Base-by-base conservation (phyloP, 306 rosid species). In the Vigna nakashimae region DNA sequence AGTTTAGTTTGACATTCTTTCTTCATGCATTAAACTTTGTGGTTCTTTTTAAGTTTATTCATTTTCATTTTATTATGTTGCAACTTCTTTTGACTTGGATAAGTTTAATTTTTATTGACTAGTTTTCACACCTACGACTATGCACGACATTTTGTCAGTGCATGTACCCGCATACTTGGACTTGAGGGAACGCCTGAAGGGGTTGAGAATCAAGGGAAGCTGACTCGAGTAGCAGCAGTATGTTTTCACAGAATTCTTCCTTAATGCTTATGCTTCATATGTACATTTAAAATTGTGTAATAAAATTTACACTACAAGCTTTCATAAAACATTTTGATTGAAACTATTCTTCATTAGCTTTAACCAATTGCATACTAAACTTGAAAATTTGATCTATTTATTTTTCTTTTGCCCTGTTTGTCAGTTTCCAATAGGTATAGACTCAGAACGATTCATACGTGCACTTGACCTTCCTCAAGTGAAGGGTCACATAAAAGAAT, bases 121-220 rank as follows among this genome's bases (percentile, higher is more conserved):
- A 93, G 98, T 71, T 93, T 93, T 84, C 98, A 93, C 84, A 93
- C 98, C 45, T 93, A 93, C 62, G 97, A 91, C 81, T 93, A 93
- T 74, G 98, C 97, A 62, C 87, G 98, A 6, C 98, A 93, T 85
- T 93, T 93, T 67, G 97, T 93, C 38, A 93, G 98, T 82, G 94
- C 97, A 56, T 91, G 97, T 74, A 93, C 94, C 69, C 98, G 98
- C 67, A 89, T 91, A 74, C 93, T 93, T 74, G 94, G 94, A 73
- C 94, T 91, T 75, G 97, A 93, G 86, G 94, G 96, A 60, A 93
- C 96, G 0, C 98, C 94, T 52, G 98, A 93, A 79, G 97, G 98
- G 51, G 98, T 93, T 83, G 98, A 88, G 82, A 89, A 93, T 84
- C 94, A 91, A 82, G 98, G 97, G 79, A 89, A 81, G 87, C 89